Base-by-base conservation (phyloP, 2,329 filamentous ascomycete genomes). In the Colletotrichum ledebouriae region DNA sequence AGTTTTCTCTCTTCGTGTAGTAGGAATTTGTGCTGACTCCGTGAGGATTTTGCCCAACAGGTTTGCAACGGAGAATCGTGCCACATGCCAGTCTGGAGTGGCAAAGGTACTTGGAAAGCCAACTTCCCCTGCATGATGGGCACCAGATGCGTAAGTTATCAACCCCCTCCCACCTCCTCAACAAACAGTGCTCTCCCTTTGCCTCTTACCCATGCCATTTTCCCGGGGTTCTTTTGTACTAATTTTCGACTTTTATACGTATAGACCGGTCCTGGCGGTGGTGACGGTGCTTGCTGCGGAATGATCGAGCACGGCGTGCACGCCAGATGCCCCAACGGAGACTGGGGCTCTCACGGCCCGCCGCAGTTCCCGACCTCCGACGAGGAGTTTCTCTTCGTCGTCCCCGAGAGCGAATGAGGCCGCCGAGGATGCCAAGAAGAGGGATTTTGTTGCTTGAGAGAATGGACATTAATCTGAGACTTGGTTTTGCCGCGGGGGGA, bases 271-370 rank as follows among this genome's bases (percentile, higher is more conserved):
- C 7, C 3, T 4, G 53, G 37, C 20, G 53, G 53, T 17, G 39
- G 53, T 17, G 53, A 57, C 22, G 53, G 53, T 10, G 37, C 53
- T 25, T 57, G 53, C 53, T 57, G 53, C 53, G 53, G 53, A 13
- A 42, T 11, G 53, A 9, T 44, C 12, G 2, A 3, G 9, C 1
- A 9, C 13, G 37, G 53, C 15, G 20, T 25, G 17, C 17, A 25
- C 53, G 53, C 37, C 11, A 13, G 20, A 13, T 57, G 53, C 39
- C 53, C 53, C 39, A 44, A 42, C 53, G 53, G 53, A 29, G 29
- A 29, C 29, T 29, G 29, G 29, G 29, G 29, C 6, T 7, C 29
- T 29, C 29, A 29, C 29, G 29, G 29, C 29, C 29, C 29, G 29
- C 29, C 29, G 29, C 29, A 29, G 29, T 29, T 29, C n/a, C 22